Base-by-base conservation (phyloP, 2,329 filamentous ascomycete species). In the Calonectria hawksworthii region DNA sequence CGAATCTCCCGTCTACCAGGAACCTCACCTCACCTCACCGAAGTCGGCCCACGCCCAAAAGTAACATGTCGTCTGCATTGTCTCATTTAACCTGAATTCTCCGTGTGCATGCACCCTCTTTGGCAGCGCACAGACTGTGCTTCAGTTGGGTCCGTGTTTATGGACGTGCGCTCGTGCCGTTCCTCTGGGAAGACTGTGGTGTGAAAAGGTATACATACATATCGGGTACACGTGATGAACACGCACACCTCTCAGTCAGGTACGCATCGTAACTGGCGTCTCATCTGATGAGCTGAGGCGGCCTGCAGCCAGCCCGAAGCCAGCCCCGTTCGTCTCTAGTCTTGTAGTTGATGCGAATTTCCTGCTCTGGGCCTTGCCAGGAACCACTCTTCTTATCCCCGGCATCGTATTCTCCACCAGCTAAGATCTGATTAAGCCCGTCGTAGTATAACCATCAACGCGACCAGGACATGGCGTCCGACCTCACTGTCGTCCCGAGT, bases 31-130 rank as follows among this genome's bases (percentile, higher is more conserved):
- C 54, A 28, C 36, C 44, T 64, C 68, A 64, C 44, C 34, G 50
- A 47, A 64, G 56, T 52, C 47, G 47, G 28, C 26, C 68, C 68
- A 70, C 34, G 26, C 54, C 47, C 38, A n/a, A 68, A 50, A n/a
- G 54, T 61, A 63, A 64, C 56, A 70, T 32, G 30, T 47, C 61
- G 61, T 65, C 44, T 65, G 68, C 59, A 70, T 64, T 70, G 68
- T 70, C 63, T 70, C 68, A 70, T 64, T 70, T 70, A 26, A 34
- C 21, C 44, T 38, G 34, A 44, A 38, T 54, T 54, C 51, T 41
- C 38, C 34, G 66, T 44, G 28, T 56, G 67, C 36, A 61, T 47
- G 67, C 51, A 59, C n/a, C 38, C 26, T 65, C 61, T 65, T 65
- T 65, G 61, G 28, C 41, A 32, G 30, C 41, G 61, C 61, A 65